phyloP scores from a whole-genome alignment of 371 early-diverging fungal species.

The Apophysomyces ossiformis region DNA sequence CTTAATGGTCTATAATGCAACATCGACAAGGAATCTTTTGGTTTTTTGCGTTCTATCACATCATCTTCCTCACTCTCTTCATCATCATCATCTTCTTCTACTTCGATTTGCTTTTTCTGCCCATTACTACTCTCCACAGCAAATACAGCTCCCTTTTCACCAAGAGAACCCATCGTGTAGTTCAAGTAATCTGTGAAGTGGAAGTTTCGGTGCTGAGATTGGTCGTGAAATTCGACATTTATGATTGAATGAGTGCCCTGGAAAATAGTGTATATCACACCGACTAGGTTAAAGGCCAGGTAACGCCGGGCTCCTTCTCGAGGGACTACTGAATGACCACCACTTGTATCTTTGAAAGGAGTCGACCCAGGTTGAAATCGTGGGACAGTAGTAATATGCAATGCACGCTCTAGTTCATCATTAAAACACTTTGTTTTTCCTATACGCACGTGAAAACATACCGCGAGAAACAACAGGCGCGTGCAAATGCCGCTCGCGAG shows the following conservation, averaged over 20 bases:
- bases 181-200: conserved; percentile 81
- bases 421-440: background rate
- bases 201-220: conserved; percentile 72
- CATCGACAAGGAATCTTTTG: conserved; percentile 52
- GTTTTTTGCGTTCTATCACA: conserved; percentile 21
- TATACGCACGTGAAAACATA: background rate
- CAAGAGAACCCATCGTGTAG: conserved; percentile 77
- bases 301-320: conserved; percentile 67
- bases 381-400: conserved; percentile 30
- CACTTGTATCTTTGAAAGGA: conserved; percentile 32
- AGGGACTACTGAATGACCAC: conserved; percentile 41
- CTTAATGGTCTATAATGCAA: conserved; percentile 60
- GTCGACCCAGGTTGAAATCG: conserved; percentile 69
- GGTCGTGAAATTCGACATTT: conserved; percentile 89
- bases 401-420: background rate
- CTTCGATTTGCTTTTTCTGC: conserved; percentile 23
- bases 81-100: background rate
- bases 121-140: conserved; percentile 53
- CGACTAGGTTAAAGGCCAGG: conserved; percentile 81
- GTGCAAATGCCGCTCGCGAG: background rate
- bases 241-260: conserved; percentile 74
- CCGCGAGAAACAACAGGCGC: background rate
- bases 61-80: conserved; percentile 32
- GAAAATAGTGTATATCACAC: conserved; percentile 74
- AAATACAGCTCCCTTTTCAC: conserved; percentile 76